phyloP scores from a whole-genome alignment of 768 basidiomycete genomes.

The Hortiboletus flavorubellus region DNA sequence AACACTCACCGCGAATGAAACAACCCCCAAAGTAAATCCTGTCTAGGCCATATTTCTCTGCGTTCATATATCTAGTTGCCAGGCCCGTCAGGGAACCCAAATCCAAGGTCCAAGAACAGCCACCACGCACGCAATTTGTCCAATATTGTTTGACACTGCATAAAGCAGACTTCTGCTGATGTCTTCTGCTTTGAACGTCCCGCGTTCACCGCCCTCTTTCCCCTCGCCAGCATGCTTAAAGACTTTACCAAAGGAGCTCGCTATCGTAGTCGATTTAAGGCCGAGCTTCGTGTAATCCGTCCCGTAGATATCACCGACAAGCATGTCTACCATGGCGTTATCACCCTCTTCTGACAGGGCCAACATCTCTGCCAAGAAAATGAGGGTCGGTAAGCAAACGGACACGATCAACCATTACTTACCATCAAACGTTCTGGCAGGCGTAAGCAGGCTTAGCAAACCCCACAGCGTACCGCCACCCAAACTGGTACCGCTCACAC shows the following conservation, averaged over 20 bases:
- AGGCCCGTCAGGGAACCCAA: constrained; percentile 12
- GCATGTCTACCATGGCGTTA: constrained; percentile 94
- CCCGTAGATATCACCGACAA: constrained; percentile 99
- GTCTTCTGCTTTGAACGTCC: constrained; percentile 83
- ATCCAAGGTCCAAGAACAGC: constrained; percentile 4
- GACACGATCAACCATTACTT: constrained; percentile 32
- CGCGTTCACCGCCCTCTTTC: constrained; percentile 46
- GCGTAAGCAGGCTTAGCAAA: constrained; percentile 88
- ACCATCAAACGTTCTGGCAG: constrained; percentile 95
- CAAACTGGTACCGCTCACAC: constrained; percentile 94
- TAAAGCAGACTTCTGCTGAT: constrained; percentile 93
- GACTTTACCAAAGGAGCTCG: constrained; percentile 97
- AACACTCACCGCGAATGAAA: constrained; percentile 85
- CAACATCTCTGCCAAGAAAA: constrained; percentile 77
- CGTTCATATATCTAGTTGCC: constrained; percentile 80
- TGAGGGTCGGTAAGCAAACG: background rate
- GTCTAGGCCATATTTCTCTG: constrained; percentile 95
- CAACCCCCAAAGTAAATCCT: constrained; percentile 99
- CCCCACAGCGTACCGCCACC: constrained; percentile 99
- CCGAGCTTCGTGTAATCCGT: constrained; percentile 94
- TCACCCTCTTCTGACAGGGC: constrained; percentile 90
- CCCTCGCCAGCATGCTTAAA: constrained; percentile 76
- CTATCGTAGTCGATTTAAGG: constrained; percentile 96
- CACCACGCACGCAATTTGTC: constrained; percentile 92
- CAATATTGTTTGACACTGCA: constrained; percentile 98